These are phyloP conservation scores for Phycomyces blakesleeanus DNA, from an alignment of 192 early-diverging fungal species.

Conservation along the genomic window DNA sequence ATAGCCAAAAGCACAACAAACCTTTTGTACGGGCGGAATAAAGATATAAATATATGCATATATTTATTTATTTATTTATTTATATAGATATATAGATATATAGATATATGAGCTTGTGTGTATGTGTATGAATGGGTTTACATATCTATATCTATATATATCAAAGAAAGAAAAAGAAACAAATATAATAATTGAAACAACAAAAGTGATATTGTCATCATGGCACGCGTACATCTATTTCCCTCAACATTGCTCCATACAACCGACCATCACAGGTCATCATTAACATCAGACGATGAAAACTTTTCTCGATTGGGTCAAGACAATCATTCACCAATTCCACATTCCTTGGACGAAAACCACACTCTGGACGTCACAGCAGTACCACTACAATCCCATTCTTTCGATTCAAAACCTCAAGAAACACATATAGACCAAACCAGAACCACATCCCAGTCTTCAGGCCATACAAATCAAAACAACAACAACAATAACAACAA, in stretches of 20 bases:
- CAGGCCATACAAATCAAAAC: not conserved
- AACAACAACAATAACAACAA: not conserved
- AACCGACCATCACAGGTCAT: not conserved
- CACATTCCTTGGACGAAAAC: slow-evolving; percentile 8
- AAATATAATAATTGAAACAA: not conserved
- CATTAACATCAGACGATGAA: not conserved
- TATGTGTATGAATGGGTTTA: not conserved
- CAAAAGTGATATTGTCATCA: not conserved
- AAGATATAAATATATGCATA: not conserved
- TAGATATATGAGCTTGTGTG: not conserved
- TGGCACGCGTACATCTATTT: slow-evolving; percentile 29
- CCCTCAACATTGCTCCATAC: slow-evolving; percentile 8
- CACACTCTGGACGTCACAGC: slow-evolving; percentile 21
- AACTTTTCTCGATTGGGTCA: not conserved
- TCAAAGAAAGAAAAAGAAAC: not conserved
- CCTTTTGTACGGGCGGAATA: not conserved
- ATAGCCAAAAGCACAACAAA: no score
- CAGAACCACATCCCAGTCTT: no score
- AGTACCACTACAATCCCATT: no score
- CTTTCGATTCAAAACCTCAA: no score
- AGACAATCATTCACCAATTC: not conserved
- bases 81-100: not conserved
- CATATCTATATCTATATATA: no score
- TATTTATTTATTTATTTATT: not conserved
- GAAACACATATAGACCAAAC: no score